phyloP scores from a whole-genome alignment of 495 filamentous ascomycete genomes.

The Aspergillus sparsus region DNA sequence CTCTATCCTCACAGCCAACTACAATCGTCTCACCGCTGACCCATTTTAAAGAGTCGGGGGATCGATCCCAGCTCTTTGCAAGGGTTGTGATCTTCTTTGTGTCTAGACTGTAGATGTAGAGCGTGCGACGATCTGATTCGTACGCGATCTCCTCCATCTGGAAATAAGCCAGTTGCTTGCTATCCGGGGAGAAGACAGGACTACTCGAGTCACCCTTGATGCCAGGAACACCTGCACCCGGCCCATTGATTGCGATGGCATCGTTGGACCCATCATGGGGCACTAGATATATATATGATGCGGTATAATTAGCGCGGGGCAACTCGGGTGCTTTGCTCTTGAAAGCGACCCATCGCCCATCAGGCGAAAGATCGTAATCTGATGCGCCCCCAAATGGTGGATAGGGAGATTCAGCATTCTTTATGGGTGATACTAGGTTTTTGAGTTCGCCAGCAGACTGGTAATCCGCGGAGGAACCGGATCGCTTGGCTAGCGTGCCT shows the following conservation, averaged over 20 bases:
- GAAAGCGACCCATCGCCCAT: slow-evolving; percentile 45
- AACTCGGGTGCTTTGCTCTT: slow-evolving; percentile 47
- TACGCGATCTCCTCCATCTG: slow-evolving; percentile 43
- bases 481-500: slow-evolving; percentile 35
- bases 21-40: slow-evolving; percentile 36
- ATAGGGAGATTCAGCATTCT: slow-evolving; percentile 48
- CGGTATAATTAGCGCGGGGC: slow-evolving; percentile 40
- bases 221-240: slow-evolving; percentile 29
- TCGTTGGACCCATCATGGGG: slow-evolving; percentile 39
- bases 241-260: slow-evolving; percentile 39
- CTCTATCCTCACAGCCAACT: slow-evolving; percentile 36
- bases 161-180: slow-evolving; percentile 40
- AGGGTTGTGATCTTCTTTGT: slow-evolving; percentile 33
- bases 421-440: slow-evolving; percentile 46
- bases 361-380: slow-evolving; percentile 44
- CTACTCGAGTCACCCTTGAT: slow-evolving; percentile 37
- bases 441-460: slow-evolving; percentile 27
- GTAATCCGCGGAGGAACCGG: slow-evolving; percentile 17
- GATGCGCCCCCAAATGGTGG: slow-evolving; percentile 43
- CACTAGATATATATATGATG: slow-evolving; percentile 42
- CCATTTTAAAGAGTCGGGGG: slow-evolving; percentile 40
- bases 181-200: slow-evolving; percentile 43
- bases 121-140: slow-evolving; percentile 38
- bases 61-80: slow-evolving; percentile 44
- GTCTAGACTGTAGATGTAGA: slow-evolving; percentile 38